Conservation (phyloP, 768 basidiomycete species). For the Panaeolus cyanescens region DNA sequence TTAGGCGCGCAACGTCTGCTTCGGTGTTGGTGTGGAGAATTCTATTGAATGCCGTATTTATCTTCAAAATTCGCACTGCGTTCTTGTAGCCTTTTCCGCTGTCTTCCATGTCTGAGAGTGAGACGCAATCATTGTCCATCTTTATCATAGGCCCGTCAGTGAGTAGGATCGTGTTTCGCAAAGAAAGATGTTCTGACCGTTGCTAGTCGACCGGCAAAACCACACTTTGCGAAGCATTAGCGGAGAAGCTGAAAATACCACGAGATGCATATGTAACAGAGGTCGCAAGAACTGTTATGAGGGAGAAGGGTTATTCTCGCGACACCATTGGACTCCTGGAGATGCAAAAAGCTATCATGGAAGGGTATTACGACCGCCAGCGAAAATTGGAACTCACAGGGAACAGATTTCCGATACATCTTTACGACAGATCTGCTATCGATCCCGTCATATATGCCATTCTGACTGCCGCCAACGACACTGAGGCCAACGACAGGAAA, state of each 20-base stretch:
- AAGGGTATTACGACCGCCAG: slow-evolving; percentile 45
- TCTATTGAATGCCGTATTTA: neutral
- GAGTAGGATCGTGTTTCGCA: slow-evolving; percentile 14
- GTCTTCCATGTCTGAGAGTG: neutral
- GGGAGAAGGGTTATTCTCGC: slow-evolving; percentile 51
- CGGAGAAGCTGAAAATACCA: slow-evolving; percentile 38
- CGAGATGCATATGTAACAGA: slow-evolving; percentile 52
- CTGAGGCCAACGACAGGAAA: slow-evolving; percentile 36
- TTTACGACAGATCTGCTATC: slow-evolving; percentile 67
- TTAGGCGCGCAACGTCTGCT: neutral
- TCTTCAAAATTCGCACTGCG: neutral
- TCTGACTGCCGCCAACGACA: slow-evolving; percentile 40
- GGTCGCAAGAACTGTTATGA: slow-evolving; percentile 63
- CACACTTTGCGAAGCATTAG: slow-evolving; percentile 59
- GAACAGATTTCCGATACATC: slow-evolving; percentile 28
- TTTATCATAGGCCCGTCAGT: slow-evolving; percentile 59
- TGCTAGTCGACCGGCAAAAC: slow-evolving; percentile 67
- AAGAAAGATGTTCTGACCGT: neutral
- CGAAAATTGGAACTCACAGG: slow-evolving; percentile 33
- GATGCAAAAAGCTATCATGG: slow-evolving; percentile 68
- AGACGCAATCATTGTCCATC: slow-evolving; percentile 14
- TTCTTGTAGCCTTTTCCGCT: neutral
- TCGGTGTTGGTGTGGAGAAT: neutral
- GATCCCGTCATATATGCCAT: slow-evolving; percentile 67
- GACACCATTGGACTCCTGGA: slow-evolving; percentile 47